These are phyloP conservation scores for Cardiospermum halicacabum DNA, from an alignment of 345 rosid genomes.

Conservation along the genomic window DNA sequence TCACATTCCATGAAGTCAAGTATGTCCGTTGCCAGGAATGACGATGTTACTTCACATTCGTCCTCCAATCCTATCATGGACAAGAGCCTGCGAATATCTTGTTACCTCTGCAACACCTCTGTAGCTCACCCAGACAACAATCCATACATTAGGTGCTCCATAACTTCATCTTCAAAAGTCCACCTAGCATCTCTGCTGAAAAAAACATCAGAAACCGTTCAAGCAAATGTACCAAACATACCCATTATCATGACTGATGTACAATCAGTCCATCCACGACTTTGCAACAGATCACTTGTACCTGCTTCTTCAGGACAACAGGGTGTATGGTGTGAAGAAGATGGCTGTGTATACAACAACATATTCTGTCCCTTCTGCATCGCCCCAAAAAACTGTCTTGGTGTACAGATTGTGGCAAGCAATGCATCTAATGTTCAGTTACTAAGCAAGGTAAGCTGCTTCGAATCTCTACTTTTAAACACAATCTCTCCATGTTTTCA, in stretches of 20 bases:
- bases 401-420: slow-evolving; percentile 77
- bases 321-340: slow-evolving; percentile 78
- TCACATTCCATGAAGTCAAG: slow-evolving; percentile 19
- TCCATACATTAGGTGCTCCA: slow-evolving; percentile 39
- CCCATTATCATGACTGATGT: slow-evolving; percentile 54
- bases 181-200: slow-evolving; percentile 49
- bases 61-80: slow-evolving; percentile 35
- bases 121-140: slow-evolving; percentile 63
- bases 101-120: slow-evolving; percentile 59
- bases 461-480: neutral
- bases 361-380: slow-evolving; percentile 80
- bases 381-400: slow-evolving; percentile 51
- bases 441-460: slow-evolving; percentile 53
- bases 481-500: too few species aligned
- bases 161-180: slow-evolving; percentile 56
- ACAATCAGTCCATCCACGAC: slow-evolving; percentile 51
- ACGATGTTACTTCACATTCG: slow-evolving; percentile 5
- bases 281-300: slow-evolving; percentile 29
- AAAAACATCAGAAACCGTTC: slow-evolving; percentile 25
- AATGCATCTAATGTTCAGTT: slow-evolving; percentile 71
- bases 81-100: slow-evolving; percentile 46
- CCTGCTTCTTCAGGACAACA: slow-evolving; percentile 32
- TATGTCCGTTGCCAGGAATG: slow-evolving; percentile 6
- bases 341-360: slow-evolving; percentile 81
- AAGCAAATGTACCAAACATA: slow-evolving; percentile 32